Base-by-base conservation (phyloP, 1,284 basidiomycete species). In the Psilocybe mexicana region DNA sequence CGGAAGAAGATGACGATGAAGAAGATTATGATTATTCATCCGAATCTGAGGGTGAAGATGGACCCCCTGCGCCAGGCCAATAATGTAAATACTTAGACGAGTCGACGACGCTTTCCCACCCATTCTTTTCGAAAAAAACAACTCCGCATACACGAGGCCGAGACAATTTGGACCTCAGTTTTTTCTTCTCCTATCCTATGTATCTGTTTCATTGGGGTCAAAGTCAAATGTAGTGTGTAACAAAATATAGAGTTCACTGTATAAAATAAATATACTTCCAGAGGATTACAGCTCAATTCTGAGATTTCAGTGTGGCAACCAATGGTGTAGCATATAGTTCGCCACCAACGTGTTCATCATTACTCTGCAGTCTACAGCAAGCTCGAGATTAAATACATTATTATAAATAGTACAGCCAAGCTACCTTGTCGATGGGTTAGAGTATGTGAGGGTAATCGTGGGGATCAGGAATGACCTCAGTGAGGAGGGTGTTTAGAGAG, bases 1-100 rank as follows among this genome's bases (percentile, higher is more conserved):
- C 79, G 8, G 82, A 85, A 30, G 79, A 85, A 8, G 79, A 83
- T 12, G 78, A 79, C 14, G 78, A 79, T 25, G 75, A 78, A 6
- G 79, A 83, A 12, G 77, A 84, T 6, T 79, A 84, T 7, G 79
- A 80, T 11, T 75, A 74, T 4, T 77, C 77, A 2, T 64, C 69
- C 24, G 73, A 71, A n/a, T 69, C 70, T 14, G 67, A 65, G 2
- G 58, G 62, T 7, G 51, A 38, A 4, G 36, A 44, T n/a, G 38
- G n/a, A 40, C 38, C 38, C 38, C 10, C 52, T 36, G 55, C 52
- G 35, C 6, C 43, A 25, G 53, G 10, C 36, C 49, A 12, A 55
- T 24, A 48, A 54, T 40, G 10, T 2, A 5, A 11, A 10, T 33
- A 8, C 5, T 6, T 33, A 33, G 5, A 33, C 30, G 5, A 33